Conservation (phyloP, 345 rosid species). For the Citrus unshiu region DNA sequence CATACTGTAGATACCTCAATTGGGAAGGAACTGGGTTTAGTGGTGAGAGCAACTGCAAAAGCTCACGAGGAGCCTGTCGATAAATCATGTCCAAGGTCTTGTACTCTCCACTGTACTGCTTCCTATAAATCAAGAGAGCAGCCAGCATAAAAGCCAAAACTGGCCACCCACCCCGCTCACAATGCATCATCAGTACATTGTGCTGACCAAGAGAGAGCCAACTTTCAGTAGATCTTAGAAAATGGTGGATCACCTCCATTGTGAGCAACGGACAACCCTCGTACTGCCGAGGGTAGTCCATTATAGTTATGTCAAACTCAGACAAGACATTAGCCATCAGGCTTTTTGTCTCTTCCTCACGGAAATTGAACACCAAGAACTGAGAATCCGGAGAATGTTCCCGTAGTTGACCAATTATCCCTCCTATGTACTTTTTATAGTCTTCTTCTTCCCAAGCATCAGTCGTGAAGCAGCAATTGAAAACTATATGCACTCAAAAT, state of each 20-base stretch:
- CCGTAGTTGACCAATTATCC: constrained; percentile 64
- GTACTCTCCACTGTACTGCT: constrained; percentile 78
- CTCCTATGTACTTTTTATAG: constrained; percentile 57
- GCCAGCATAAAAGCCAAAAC: constrained; percentile 85
- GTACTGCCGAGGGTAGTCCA: constrained; percentile 96
- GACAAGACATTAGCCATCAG: constrained; percentile 55
- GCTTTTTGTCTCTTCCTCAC: constrained; percentile 62
- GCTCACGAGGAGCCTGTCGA: constrained; percentile 88
- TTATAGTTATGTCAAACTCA: constrained; percentile 72
- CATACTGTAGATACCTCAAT: constrained; percentile 78
- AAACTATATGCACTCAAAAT: constrained; percentile 44
- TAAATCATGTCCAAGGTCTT: constrained; percentile 93
- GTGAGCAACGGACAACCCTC: constrained; percentile 85
- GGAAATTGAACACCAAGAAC: constrained; percentile 82
- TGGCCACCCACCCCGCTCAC: constrained; percentile 89
- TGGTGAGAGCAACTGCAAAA: constrained; percentile 68
- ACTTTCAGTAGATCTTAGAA: constrained; percentile 86
- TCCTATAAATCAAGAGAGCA: constrained; percentile 74
- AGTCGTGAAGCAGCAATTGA: constrained; percentile 81
- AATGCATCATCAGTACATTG: constrained; percentile 83
- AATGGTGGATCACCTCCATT: constrained; percentile 89
- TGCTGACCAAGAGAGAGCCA: constrained; percentile 86
- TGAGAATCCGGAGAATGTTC: constrained; percentile 81
- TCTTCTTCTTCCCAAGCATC: constrained; percentile 63
- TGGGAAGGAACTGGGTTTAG: constrained; percentile 90